These are phyloP conservation scores for Penicillium occitanis DNA, from an alignment of 2,329 filamentous ascomycete species.

Conservation along the genomic window DNA sequence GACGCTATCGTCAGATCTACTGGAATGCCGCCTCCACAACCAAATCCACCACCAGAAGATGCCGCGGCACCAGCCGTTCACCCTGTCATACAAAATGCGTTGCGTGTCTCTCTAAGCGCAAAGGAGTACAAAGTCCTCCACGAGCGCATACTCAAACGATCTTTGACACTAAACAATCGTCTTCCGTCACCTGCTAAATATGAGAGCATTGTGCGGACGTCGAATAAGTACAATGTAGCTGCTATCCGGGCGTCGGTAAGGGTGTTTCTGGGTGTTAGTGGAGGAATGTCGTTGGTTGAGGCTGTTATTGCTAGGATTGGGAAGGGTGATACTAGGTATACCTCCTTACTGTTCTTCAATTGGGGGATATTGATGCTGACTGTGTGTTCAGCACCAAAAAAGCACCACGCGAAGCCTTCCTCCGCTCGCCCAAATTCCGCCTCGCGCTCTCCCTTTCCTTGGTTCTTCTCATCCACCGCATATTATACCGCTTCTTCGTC, in stretches of 20 bases:
- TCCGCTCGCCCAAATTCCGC: slow-evolving; percentile 66
- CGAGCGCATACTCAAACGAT: slow-evolving; percentile 75
- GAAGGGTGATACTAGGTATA: slow-evolving; percentile 28
- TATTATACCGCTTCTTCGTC: slow-evolving; percentile 86
- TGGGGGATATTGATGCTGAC: neutral
- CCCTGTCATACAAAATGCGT: slow-evolving; percentile 76
- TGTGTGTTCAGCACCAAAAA: slow-evolving; percentile 29
- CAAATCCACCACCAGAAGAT: neutral
- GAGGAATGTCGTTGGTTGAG: slow-evolving; percentile 64
- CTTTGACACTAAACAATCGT: slow-evolving; percentile 57
- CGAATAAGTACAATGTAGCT: slow-evolving; percentile 67
- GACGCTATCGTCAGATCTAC: neutral
- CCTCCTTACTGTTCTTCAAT: neutral
- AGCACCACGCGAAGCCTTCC: slow-evolving; percentile 41
- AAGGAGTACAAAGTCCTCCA: slow-evolving; percentile 84
- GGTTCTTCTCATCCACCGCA: slow-evolving; percentile 82
- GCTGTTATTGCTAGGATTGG: slow-evolving; percentile 42
- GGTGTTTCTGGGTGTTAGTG: slow-evolving; percentile 65
- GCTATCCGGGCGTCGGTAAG: slow-evolving; percentile 70
- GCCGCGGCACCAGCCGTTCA: slow-evolving; percentile 47
- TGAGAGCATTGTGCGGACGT: slow-evolving; percentile 51
- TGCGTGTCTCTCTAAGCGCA: slow-evolving; percentile 80
- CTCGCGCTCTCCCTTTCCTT: slow-evolving; percentile 80
- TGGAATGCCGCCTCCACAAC: slow-evolving; percentile 10
- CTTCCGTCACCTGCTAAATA: slow-evolving; percentile 53